Evolutionary conservation across 2,329 filamentous ascomycete species (phyloP), one percentile per base, ranked within the genome.

Genomic region (Epichloe hybrida): DNA sequence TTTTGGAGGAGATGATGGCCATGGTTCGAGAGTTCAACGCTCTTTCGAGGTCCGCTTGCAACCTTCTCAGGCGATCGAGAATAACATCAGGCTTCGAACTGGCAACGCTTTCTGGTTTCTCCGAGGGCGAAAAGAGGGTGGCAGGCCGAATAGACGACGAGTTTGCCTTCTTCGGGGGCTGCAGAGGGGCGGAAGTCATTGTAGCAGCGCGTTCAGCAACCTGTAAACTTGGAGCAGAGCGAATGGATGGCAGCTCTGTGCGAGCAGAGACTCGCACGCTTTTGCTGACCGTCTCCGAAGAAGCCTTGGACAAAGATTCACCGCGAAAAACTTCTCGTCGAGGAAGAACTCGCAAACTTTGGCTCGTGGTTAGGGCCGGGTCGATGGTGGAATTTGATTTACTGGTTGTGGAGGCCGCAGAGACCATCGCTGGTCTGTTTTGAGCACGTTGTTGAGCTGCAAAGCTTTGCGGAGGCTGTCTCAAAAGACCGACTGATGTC

Each of bases 381-480:
- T 66, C 63, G 3, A 56, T 45, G 3, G 56, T 49, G 42, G 59
- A 50, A 35, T 59, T 64, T 5, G 63, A 48, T 40, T 54, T 66
- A 38, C 58, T 65, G 13, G 63, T 46, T 40, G 55, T 66, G 15
- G 59, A 49, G 15, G 58, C 46, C n/a, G 56, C 46, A 15, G 59
- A 43, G 20, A 55, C 48, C 9, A 59, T 54, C 4, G 62, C 53
- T 5, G 76, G 72, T 52, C 71, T 72, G 56, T 71, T 71, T 54
- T 80, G 79, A 23, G 78, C 76, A 56, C 80, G 69, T 57, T 84
- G 80, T 56, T 84, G 80, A 3, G 80, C 80, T 12, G 80, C 80
- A 62, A 83, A 84, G 60, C 80, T 84, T 60, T 83, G 80, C 9
- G 78, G 77, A 2, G 73, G 77, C 37, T 72, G 75, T 37, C 73